Base-by-base conservation (phyloP, 2,329 filamentous ascomycete genomes). In the Colletotrichum simmondsii region DNA sequence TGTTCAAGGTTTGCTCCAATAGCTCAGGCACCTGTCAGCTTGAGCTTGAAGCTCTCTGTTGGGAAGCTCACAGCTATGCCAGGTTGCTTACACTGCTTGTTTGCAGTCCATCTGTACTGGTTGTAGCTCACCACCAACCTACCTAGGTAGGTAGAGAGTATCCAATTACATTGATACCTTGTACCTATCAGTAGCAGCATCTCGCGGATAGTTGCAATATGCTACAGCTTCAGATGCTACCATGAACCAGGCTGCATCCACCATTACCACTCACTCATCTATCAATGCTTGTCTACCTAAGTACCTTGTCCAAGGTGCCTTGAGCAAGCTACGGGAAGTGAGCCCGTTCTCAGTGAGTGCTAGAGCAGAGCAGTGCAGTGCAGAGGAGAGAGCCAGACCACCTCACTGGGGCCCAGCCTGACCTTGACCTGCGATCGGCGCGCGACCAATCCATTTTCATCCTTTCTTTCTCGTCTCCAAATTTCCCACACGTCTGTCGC, bases 391-490 rank as follows among this genome's bases (percentile, higher is more conserved):
- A 49, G 42, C 42, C 42, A 49, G 19, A 49, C 42, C 57, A 37
- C 57, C 16, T 35, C 32, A 35, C 32, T 7, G 57, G 57, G 32
- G 32, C 57, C 57, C 57, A 37, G 54, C 26, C 32, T 49, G 53
- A 28, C n/a, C 58, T 69, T 49, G 53, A 28, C n/a, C 58, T 69
- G 53, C 60, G 66, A 73, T 73, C 61, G 60, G 67, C 67, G 66
- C 60, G 71, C 71, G 28, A 71, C 71, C 71, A 73, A 73, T 70
- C 65, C 67, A 70, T 72, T 70, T 70, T 37, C 66, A 65, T 65
- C 60, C 54, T 73, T 62, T 65, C 61, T 65, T 71, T 73, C 30
- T 71, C 52, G 66, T 65, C 56, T 73, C 66, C 67, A 73, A 71
- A 73, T 71, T 70, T 71, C 71, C 71, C 56, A 64, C 70, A 49